These are phyloP conservation scores for Myriosclerotinia curreyana DNA, from an alignment of 2,329 filamentous ascomycete genomes.

Conservation along the genomic window DNA sequence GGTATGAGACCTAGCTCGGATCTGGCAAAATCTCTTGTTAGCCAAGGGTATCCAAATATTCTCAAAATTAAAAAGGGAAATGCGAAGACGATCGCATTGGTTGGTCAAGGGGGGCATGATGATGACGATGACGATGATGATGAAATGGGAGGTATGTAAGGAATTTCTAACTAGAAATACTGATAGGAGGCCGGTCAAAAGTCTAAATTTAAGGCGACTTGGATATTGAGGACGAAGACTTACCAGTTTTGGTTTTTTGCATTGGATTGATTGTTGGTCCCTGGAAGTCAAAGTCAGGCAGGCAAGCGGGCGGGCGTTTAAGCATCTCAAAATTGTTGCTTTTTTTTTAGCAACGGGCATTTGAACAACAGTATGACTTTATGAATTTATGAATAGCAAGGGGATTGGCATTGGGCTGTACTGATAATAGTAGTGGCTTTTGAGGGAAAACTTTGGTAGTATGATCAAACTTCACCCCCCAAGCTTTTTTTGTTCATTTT, in stretches of 20 bases:
- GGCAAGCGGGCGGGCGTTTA: background rate
- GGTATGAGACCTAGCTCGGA: constrained; percentile 77
- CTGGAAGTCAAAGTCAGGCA: background rate
- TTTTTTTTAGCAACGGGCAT: constrained; percentile 11
- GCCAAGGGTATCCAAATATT: constrained; percentile 66
- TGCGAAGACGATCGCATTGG: constrained; percentile 48
- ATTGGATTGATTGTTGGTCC: background rate
- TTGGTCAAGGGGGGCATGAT: constrained; percentile 39
- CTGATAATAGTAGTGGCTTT: constrained; percentile 1
- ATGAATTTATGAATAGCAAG: constrained; percentile 11
- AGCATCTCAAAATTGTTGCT: constrained; percentile 13
- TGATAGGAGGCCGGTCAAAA: background rate
- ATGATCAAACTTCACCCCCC: constrained; percentile 4
- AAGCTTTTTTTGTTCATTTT: background rate
- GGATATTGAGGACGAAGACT: background rate
- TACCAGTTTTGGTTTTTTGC: no score
- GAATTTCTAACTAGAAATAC: background rate
- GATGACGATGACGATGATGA: constrained; percentile 33
- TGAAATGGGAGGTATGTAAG: constrained; percentile 26
- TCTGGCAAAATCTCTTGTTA: constrained; percentile 69
- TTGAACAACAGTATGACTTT: background rate
- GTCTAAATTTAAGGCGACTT: background rate
- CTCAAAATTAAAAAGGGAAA: constrained; percentile 87
- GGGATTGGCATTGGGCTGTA: background rate
- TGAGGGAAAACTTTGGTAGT: background rate